These are phyloP conservation scores for Ogataea neopini DNA, from an alignment of 805 yeast species.

Conservation along the genomic window DNA sequence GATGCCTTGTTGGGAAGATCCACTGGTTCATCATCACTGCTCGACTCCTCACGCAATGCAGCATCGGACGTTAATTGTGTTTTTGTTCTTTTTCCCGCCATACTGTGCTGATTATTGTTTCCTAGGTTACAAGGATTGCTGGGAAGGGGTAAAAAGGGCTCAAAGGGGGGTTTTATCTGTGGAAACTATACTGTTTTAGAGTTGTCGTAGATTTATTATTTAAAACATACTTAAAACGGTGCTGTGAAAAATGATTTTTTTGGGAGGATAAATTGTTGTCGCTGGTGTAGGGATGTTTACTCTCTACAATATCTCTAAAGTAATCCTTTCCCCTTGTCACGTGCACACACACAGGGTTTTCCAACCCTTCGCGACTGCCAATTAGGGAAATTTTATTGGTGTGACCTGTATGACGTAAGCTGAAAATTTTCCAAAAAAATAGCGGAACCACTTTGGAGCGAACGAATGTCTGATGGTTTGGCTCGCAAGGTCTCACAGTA, in stretches of 20 bases:
- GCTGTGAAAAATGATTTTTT: too few species aligned
- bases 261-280: too few species aligned
- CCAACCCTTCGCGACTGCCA: not conserved
- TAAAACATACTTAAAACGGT: too few species aligned
- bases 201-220: too few species aligned
- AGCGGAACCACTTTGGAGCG: not conserved
- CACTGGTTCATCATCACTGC: slow-evolving; percentile 41
- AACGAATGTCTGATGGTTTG: slow-evolving; percentile 1
- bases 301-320: too few species aligned
- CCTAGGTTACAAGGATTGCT: not conserved
- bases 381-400: not conserved
- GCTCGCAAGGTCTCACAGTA: slow-evolving; percentile 2
- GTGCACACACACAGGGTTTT: not conserved
- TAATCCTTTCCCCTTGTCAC: too few species aligned
- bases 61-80: slow-evolving; percentile 60
- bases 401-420: slow-evolving; percentile 2
- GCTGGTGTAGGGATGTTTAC: too few species aligned
- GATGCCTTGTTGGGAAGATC: slow-evolving; percentile 50
- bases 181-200: too few species aligned
- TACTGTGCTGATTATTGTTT: not conserved
- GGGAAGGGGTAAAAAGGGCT: not conserved
- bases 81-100: slow-evolving; percentile 56
- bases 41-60: slow-evolving; percentile 24
- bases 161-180: not conserved
- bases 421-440: slow-evolving; percentile 1